Conservation (phyloP, 2,329 filamentous ascomycete genomes). For the Claviceps cyperi region DNA sequence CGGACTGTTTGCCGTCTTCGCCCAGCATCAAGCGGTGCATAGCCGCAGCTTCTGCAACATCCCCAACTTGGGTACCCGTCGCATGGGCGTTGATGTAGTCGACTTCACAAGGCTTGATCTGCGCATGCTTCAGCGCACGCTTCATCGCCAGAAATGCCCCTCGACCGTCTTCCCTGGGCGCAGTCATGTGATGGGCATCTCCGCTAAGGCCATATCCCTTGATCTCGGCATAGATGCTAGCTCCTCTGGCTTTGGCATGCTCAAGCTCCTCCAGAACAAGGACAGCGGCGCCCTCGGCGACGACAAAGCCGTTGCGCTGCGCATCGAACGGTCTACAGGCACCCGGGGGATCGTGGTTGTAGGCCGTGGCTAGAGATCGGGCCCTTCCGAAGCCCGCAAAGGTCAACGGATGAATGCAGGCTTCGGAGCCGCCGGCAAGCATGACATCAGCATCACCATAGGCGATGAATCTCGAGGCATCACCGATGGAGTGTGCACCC, state of each 20-base stretch:
- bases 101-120: slow-evolving; percentile 52
- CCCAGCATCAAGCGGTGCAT: slow-evolving; percentile 67
- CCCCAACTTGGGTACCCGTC: slow-evolving; percentile 74
- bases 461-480: slow-evolving; percentile 85
- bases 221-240: slow-evolving; percentile 76
- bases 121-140: slow-evolving; percentile 60
- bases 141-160: slow-evolving; percentile 80
- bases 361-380: slow-evolving; percentile 68
- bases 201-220: slow-evolving; percentile 80
- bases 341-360: slow-evolving; percentile 54
- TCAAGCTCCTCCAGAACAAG: slow-evolving; percentile 80
- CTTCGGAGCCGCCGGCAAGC: slow-evolving; percentile 89
- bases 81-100: slow-evolving; percentile 96
- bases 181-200: slow-evolving; percentile 88
- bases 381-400: slow-evolving; percentile 85
- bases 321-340: slow-evolving; percentile 82
- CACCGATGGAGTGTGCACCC: slow-evolving; percentile 84
- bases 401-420: slow-evolving; percentile 87
- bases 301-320: slow-evolving; percentile 71
- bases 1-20: slow-evolving; percentile 46
- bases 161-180: slow-evolving; percentile 66
- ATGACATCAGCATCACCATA: slow-evolving; percentile 87
- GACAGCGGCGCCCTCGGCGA: slow-evolving; percentile 82
- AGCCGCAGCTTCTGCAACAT: slow-evolving; percentile 74
- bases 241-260: slow-evolving; percentile 67